These are phyloP conservation scores for Vigna unguiculata DNA, from an alignment of 306 rosid species.

Conservation along the genomic window DNA sequence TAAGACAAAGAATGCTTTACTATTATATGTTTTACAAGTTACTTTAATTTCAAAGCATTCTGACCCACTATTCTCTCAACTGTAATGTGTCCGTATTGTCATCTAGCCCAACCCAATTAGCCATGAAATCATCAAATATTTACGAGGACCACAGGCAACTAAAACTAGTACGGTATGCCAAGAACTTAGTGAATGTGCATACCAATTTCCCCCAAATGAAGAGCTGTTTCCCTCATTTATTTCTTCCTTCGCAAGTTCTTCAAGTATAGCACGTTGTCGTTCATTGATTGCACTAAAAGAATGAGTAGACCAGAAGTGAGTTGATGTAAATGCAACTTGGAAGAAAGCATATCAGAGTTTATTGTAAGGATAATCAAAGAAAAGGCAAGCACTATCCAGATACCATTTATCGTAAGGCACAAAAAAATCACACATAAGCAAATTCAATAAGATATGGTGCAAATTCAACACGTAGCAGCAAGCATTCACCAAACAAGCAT, in stretches of 20 bases:
- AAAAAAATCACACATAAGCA: conserved; percentile 13
- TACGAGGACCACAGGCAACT: conserved; percentile 11
- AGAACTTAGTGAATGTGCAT: conserved; percentile 40
- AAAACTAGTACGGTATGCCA: conserved; percentile 21
- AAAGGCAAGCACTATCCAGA: conserved; percentile 27
- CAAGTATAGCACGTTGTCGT: conserved; percentile 82
- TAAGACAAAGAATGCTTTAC: background rate
- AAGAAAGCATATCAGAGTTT: background rate
- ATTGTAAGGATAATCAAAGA: conserved; percentile 25
- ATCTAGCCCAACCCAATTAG: conserved; percentile 35
- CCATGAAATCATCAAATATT: conserved; percentile 38
- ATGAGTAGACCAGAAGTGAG: conserved; percentile 43
- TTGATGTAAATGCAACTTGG: conserved; percentile 43
- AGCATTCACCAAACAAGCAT: background rate
- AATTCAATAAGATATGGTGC: conserved; percentile 14
- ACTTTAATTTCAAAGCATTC: conserved; percentile 25
- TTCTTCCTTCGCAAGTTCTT: conserved; percentile 91
- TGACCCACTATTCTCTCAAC: conserved; percentile 25
- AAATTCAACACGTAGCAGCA: no score
- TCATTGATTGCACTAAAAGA: conserved; percentile 68
- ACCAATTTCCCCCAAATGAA: conserved; percentile 73
- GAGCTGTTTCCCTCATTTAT: conserved; percentile 59
- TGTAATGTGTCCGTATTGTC: conserved; percentile 1
- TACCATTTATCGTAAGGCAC: conserved; percentile 28
- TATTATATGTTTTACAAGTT: background rate